phyloP scores from a whole-genome alignment of 345 rosid species.

The Dipteronia dyeriana region DNA sequence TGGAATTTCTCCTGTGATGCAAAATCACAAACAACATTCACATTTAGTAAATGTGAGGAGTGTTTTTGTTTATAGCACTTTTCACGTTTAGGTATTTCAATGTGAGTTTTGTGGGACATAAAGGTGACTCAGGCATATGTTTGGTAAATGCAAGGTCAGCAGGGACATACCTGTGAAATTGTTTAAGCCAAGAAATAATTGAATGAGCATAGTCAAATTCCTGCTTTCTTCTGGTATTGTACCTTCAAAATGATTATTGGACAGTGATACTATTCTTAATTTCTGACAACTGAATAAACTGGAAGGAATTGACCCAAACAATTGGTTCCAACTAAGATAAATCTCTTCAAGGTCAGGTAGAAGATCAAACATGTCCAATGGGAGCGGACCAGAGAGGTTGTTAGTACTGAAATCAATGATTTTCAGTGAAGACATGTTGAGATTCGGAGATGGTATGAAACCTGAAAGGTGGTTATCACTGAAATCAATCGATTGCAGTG shows the following conservation, averaged over 20 bases:
- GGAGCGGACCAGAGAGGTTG: not conserved
- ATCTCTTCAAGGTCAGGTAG: not conserved
- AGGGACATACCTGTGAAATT: not conserved
- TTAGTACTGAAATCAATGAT: not conserved
- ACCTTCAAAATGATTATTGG: not conserved
- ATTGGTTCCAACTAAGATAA: not conserved
- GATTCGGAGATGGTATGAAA: not conserved
- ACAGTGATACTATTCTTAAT: not conserved
- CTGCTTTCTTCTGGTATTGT: not conserved
- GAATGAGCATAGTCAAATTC: not conserved
- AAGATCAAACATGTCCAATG: not conserved
- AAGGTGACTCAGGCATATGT: no score
- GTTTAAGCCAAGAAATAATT: not conserved
- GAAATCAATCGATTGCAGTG: not conserved
- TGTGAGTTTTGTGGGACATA: not conserved
- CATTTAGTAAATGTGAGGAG: not conserved
- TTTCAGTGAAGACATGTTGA: slow-evolving; percentile 6
- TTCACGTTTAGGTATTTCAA: not conserved
- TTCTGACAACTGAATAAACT: not conserved
- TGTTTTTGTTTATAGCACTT: no score
- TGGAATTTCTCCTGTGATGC: slow-evolving; percentile 22
- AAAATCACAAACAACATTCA: not conserved
- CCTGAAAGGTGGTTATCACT: not conserved
- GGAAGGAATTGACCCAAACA: not conserved
- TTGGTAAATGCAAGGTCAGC: not conserved